Conservation (phyloP, 306 rosid species). For the Vachellia pachyceras region DNA sequence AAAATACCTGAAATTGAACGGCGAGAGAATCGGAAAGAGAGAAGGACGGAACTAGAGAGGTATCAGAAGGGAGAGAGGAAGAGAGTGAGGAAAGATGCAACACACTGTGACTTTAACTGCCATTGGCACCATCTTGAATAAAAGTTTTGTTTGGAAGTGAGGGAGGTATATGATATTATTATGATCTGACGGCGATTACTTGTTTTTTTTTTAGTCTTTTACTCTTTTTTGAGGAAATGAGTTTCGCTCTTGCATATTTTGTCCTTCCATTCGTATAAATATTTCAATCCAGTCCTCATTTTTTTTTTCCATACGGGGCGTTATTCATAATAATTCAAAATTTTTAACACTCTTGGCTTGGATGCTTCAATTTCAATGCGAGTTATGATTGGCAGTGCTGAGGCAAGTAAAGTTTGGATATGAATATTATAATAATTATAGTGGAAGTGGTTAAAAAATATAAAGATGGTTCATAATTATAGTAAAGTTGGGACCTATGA, state of each 20-base stretch:
- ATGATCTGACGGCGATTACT: too few relatives aligned
- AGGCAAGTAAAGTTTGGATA: background rate
- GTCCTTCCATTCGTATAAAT: background rate
- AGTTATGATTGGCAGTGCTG: background rate
- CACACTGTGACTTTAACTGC: constrained; percentile 42
- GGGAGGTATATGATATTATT: background rate
- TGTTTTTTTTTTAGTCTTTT: too few relatives aligned
- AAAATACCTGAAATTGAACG: constrained; percentile 39
- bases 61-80: background rate
- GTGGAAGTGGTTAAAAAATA: too few relatives aligned
- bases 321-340: background rate
- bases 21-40: constrained; percentile 19
- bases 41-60: background rate
- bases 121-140: constrained; percentile 34
- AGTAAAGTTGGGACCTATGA: too few relatives aligned
- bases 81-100: background rate
- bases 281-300: background rate
- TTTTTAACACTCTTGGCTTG: background rate
- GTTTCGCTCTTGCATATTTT: background rate
- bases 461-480: too few relatives aligned
- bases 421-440: too few relatives aligned
- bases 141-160: constrained; percentile 11
- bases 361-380: background rate
- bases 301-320: background rate
- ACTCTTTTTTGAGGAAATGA: background rate